Percentiles rank a stretch among this genome's conserved stretches.
Evolutionary conservation across 805 yeast species (phyloP).

Genomic region (Barnettozyma sp.): DNA sequence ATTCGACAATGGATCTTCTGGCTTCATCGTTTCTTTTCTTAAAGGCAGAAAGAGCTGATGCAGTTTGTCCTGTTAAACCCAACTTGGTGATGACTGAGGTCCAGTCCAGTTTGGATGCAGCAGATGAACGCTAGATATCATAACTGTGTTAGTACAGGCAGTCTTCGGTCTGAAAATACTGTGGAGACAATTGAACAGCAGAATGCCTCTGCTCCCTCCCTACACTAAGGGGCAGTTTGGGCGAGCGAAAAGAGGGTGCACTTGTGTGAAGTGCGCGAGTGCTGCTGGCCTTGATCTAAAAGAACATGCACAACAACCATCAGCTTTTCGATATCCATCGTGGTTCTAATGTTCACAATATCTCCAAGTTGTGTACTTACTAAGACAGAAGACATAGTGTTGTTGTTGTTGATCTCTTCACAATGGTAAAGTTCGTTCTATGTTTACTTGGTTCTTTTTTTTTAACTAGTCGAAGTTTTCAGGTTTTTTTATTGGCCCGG

Average conservation of each 20-base stretch:
- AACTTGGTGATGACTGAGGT: slow-evolving; percentile 79
- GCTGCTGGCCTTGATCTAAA: no score
- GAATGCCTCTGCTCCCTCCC: no score
- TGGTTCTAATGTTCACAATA: no score
- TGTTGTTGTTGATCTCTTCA: no score
- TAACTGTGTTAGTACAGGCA: slow-evolving; percentile 36
- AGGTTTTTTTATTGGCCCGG: slow-evolving; percentile 7
- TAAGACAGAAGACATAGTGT: slow-evolving; percentile 16
- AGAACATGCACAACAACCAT: no score
- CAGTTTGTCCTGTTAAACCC: slow-evolving; percentile 91
- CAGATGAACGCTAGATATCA: slow-evolving; percentile 33
- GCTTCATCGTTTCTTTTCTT: slow-evolving; percentile 99
- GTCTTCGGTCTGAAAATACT: no score
- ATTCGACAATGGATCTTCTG: slow-evolving; percentile 66
- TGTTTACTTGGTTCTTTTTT: no score
- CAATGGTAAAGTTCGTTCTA: no score
- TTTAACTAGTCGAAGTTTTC: slow-evolving; percentile 6
- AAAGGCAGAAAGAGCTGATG: slow-evolving; percentile 81
- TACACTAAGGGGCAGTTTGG: not conserved
- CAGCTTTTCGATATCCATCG: no score
- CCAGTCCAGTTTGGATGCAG: slow-evolving; percentile 91
- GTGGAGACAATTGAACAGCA: no score
- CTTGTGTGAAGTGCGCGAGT: no score
- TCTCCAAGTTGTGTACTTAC: no score
- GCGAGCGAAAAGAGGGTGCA: not conserved